These are phyloP conservation scores for Aspergillus wentii DNA, from an alignment of 495 filamentous ascomycete genomes.

Conservation along the genomic window DNA sequence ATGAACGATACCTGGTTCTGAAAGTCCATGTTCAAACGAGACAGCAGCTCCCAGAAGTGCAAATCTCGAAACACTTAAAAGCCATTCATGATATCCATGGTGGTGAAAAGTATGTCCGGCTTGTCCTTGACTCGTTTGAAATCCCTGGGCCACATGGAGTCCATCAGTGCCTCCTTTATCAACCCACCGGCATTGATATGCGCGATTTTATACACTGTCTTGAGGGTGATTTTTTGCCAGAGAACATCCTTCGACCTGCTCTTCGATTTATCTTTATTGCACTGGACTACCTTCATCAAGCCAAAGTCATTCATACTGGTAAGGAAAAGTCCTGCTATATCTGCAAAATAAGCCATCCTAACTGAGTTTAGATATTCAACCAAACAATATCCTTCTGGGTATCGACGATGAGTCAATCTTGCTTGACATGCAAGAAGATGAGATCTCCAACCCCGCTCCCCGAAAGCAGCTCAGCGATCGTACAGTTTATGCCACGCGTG, in stretches of 20 bases:
- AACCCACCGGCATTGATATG: constrained; percentile 32
- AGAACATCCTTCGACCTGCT: constrained; percentile 17
- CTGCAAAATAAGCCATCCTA: not conserved
- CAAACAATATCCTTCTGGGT: constrained; percentile 18
- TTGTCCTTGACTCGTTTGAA: constrained; percentile 33
- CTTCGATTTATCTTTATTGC: constrained; percentile 30
- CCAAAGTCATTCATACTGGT: constrained; percentile 40
- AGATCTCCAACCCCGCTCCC: constrained; percentile 14
- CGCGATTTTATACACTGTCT: constrained; percentile 13
- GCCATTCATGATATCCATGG: constrained; percentile 14
- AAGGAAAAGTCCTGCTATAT: not conserved
- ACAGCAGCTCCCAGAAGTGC: constrained; percentile 22
- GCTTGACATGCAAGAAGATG: constrained; percentile 15
- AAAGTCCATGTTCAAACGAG: constrained; percentile 24
- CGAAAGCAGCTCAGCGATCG: constrained; percentile 15
- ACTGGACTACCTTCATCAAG: constrained; percentile 37
- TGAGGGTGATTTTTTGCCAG: constrained; percentile 11
- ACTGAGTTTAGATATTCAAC: constrained; percentile 17
- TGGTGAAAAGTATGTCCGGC: constrained; percentile 27
- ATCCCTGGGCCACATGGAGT: constrained; percentile 29
- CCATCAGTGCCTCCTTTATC: constrained; percentile 38
- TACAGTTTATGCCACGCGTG: constrained; percentile 17
- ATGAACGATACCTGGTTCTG: constrained; percentile 25
- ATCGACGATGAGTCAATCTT: constrained; percentile 19
- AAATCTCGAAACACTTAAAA: constrained; percentile 26